Base-by-base conservation (phyloP, 306 rosid species). In the Cicer chorassanicum region DNA sequence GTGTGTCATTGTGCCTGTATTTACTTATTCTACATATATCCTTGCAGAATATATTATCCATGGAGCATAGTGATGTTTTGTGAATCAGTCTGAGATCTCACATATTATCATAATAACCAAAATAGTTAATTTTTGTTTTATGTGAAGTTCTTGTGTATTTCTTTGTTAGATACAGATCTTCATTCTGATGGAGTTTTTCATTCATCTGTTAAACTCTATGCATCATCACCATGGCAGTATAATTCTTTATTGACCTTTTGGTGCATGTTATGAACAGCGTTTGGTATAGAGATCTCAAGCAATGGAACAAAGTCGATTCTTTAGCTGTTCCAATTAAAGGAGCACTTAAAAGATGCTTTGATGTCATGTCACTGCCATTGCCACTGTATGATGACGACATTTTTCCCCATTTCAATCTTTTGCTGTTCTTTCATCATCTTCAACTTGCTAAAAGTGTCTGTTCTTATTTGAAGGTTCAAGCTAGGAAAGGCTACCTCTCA, bases 381-480 rank as follows among this genome's bases (percentile, higher is more conserved):
- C 80, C 87, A 73, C 46, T 82, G 95, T 90, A 73, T 66, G 94
- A 68, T 65, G 75, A 79, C 55, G 71, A 68, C 56, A 34, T 73
- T 49, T 68, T 29, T 5, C 49, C 63, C 15, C 40, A 24, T 82
- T 44, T 62, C 68, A 70, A 18, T 84, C 74, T 72, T 72, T 69
- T 74, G 8, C 43, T 61, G 6, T 49, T 61, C 70, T 51, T 75
- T 72, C 59, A 50, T 72, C 53, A 0, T 70, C 60, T 40, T 81
- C 38, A 48, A 19, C 76, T 72, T 45, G n/a, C 75, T 84, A 74
- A 76, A 73, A 69, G 38, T 73, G 74, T 60, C 48, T 77, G 18
- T 62, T 68, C 68, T 80, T 75, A 55, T 68, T 78, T 82, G 81
- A 83, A 93, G 93, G 85, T 74, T 72, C 78, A 84, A 76, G 69